Evolutionary conservation across 2,329 filamentous ascomycete species (phyloP).

Genomic region (Fusarium virguliforme): DNA sequence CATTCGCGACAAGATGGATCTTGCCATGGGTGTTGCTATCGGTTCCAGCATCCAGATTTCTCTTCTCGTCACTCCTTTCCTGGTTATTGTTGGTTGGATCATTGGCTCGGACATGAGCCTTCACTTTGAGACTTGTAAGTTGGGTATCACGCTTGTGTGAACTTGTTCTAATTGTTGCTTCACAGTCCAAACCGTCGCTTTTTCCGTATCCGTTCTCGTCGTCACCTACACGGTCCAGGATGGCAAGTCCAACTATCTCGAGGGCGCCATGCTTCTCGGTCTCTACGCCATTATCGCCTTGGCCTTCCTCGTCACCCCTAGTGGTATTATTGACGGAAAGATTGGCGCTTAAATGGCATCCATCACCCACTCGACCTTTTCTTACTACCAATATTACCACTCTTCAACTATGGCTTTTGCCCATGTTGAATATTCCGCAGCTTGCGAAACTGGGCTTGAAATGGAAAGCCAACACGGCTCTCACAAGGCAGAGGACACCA

Average conservation of each 20-base stretch:
- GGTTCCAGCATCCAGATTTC: conserved; percentile 89
- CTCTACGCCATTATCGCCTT: conserved; percentile 74
- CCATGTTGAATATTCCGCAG: conserved; percentile 9
- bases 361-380: neutral
- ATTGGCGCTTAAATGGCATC: conserved; percentile 16
- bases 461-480: conserved; percentile 1
- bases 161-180: conserved; percentile 35
- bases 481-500: neutral
- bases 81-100: conserved; percentile 87
- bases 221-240: conserved; percentile 85
- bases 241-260: conserved; percentile 87
- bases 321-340: conserved; percentile 61
- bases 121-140: conserved; percentile 78
- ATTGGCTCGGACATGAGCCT: conserved; percentile 81
- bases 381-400: neutral
- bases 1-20: conserved; percentile 82
- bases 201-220: conserved; percentile 82
- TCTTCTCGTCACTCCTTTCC: conserved; percentile 83
- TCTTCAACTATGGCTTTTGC: conserved; percentile 6
- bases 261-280: conserved; percentile 77
- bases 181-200: conserved; percentile 80
- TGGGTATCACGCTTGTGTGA: neutral
- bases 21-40: conserved; percentile 84
- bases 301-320: conserved; percentile 72
- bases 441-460: conserved; percentile 4